phyloP scores from a whole-genome alignment of 2,329 filamentous ascomycete species.

The Fusarium veterinarium region DNA sequence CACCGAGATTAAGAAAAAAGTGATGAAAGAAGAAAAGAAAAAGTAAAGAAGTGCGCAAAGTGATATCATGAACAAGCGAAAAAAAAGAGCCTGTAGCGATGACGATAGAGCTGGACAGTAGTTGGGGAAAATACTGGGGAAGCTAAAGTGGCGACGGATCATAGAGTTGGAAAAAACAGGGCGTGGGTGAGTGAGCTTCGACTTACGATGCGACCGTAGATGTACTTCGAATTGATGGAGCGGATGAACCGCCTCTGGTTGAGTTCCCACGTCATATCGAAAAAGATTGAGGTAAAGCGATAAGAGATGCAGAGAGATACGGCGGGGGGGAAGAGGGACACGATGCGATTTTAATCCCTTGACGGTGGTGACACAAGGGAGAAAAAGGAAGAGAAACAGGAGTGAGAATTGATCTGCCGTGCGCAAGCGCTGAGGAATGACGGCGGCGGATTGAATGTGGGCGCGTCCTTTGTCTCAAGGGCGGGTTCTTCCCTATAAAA shows the following conservation, averaged over 20 bases:
- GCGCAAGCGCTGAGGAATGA: constrained; percentile 28
- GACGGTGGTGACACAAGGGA: constrained; percentile 5
- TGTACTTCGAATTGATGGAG: constrained; percentile 41
- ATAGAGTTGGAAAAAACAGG: constrained; percentile 30
- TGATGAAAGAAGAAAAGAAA: background rate
- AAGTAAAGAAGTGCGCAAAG: background rate
- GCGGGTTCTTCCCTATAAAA: constrained; percentile 19
- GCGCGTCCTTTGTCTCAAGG: constrained; percentile 19
- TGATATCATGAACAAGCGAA: constrained; percentile 5
- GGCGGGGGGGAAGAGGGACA: background rate
- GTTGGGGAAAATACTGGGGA: constrained; percentile 32
- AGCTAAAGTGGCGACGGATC: constrained; percentile 40
- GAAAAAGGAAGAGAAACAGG: background rate
- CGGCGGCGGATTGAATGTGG: constrained; percentile 10
- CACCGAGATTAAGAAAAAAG: background rate
- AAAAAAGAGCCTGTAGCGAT: constrained; percentile 15
- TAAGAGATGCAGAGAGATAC: background rate
- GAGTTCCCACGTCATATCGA: constrained; percentile 39
- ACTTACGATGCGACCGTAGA: constrained; percentile 40
- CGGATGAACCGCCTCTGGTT: constrained; percentile 38
- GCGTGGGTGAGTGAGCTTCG: background rate
- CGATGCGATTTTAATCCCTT: constrained; percentile 12
- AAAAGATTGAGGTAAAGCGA: background rate
- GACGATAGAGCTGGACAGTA: constrained; percentile 18
- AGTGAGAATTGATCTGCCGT: constrained; percentile 6